phyloP scores from a whole-genome alignment of 371 early-diverging fungal species.

The Mortierella polycephala region DNA sequence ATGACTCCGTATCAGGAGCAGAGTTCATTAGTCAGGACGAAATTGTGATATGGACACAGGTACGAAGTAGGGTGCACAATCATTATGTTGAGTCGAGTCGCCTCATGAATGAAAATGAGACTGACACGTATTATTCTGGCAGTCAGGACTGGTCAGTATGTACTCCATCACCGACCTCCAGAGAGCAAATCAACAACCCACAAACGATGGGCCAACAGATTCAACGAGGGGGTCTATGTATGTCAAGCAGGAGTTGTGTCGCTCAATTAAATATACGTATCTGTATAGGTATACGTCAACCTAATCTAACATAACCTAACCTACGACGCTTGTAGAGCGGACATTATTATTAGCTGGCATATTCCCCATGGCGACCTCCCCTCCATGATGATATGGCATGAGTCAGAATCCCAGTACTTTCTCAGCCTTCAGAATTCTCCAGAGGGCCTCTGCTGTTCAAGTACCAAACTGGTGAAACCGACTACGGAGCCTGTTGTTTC shows the following conservation, averaged over 20 bases:
- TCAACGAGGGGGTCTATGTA: conserved; percentile 6
- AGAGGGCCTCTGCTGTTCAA: conserved; percentile 16
- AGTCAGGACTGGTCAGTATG: conserved; percentile 34
- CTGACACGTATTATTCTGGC: no score
- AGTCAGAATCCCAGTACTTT: neutral
- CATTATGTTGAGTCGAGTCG: no score
- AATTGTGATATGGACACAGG: conserved; percentile 40
- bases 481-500: neutral
- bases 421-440: conserved; percentile 20
- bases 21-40: conserved; percentile 21
- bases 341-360: no score
- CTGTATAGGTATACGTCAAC: neutral
- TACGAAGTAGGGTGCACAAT: neutral
- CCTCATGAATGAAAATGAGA: no score
- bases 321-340: no score
- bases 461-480: neutral
- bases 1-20: conserved; percentile 31
- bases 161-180: conserved; percentile 21
- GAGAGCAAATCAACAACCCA: neutral
- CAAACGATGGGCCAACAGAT: neutral
- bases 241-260: neutral
- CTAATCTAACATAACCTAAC: no score
- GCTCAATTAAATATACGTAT: neutral
- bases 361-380: conserved; percentile 9
- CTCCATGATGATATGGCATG: conserved; percentile 7